These are phyloP conservation scores for Suillus bovinus DNA, from an alignment of 768 basidiomycete species.

Conservation along the genomic window DNA sequence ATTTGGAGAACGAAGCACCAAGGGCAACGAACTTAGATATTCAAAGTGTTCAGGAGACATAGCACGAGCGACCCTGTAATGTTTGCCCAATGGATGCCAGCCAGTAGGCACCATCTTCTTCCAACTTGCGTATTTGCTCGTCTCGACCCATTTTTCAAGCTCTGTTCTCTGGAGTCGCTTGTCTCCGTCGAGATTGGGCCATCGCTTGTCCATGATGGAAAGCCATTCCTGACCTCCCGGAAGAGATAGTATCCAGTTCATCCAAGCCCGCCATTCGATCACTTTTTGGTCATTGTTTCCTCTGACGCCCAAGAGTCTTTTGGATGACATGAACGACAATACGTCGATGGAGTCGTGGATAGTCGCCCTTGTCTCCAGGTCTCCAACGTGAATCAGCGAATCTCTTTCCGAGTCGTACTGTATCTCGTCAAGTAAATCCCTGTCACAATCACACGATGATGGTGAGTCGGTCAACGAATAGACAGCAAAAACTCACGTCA, in stretches of 20 bases:
- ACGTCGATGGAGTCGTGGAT: conserved; percentile 59
- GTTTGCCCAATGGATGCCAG: conserved; percentile 76
- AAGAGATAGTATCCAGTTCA: conserved; percentile 66
- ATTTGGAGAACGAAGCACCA: conserved; percentile 71
- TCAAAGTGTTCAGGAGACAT: conserved; percentile 60
- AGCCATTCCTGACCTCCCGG: conserved; percentile 56
- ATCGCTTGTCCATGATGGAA: conserved; percentile 42
- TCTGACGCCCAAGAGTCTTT: conserved; percentile 76
- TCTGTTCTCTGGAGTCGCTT: conserved; percentile 7
- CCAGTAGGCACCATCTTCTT: conserved; percentile 56
- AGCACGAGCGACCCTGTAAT: conserved; percentile 72
- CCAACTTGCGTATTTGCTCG: conserved; percentile 40
- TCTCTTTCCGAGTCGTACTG: conserved; percentile 63
- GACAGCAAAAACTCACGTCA: conserved; percentile 53
- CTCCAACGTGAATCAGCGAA: conserved; percentile 79
- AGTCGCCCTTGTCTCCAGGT: conserved; percentile 75
- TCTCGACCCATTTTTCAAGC: conserved; percentile 40
- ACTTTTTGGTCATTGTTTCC: conserved; percentile 95
- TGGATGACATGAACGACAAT: conserved; percentile 61
- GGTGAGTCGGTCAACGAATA: background rate
- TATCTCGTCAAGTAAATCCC: conserved; percentile 62
- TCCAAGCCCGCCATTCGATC: conserved; percentile 88
- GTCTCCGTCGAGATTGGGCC: conserved; percentile 39
- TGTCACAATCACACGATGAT: conserved; percentile 25
- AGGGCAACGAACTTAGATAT: conserved; percentile 75